Conservation (phyloP, 331 rosid genomes). For the Phaseolus coccineus region DNA sequence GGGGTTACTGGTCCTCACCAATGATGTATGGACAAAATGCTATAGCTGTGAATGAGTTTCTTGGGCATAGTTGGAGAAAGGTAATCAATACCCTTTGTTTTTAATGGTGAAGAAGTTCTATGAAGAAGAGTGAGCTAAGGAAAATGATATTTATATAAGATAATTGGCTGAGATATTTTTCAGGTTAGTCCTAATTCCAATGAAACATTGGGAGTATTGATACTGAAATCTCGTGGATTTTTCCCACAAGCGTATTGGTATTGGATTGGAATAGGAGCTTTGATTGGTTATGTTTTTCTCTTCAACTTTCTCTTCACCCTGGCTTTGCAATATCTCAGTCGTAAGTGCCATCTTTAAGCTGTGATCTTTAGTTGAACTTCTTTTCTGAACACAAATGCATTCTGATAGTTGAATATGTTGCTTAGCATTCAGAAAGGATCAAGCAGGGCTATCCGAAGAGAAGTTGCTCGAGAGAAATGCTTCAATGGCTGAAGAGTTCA, state of each 20-base stretch:
- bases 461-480: constrained; percentile 41
- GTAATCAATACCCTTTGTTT: constrained; percentile 41
- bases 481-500: constrained; percentile 1
- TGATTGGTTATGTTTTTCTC: constrained; percentile 68
- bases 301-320: constrained; percentile 66
- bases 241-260: constrained; percentile 77
- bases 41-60: constrained; percentile 84
- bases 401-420: constrained; percentile 3
- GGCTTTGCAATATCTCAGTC: constrained; percentile 75
- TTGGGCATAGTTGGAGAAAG: constrained; percentile 82
- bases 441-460: constrained; percentile 42
- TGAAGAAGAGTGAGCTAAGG: background rate
- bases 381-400: background rate
- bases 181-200: constrained; percentile 66
- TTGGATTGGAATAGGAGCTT: constrained; percentile 91
- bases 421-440: constrained; percentile 42
- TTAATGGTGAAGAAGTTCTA: background rate
- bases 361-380: background rate
- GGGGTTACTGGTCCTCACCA: constrained; percentile 94
- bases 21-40: constrained; percentile 97
- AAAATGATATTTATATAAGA: background rate
- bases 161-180: constrained; percentile 4
- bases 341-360: constrained; percentile 55
- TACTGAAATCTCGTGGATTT: constrained; percentile 76
- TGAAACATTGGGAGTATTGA: constrained; percentile 71